phyloP scores from a whole-genome alignment of 2,329 filamentous ascomycete genomes.

The Magnaporthiopsis incrustans region DNA sequence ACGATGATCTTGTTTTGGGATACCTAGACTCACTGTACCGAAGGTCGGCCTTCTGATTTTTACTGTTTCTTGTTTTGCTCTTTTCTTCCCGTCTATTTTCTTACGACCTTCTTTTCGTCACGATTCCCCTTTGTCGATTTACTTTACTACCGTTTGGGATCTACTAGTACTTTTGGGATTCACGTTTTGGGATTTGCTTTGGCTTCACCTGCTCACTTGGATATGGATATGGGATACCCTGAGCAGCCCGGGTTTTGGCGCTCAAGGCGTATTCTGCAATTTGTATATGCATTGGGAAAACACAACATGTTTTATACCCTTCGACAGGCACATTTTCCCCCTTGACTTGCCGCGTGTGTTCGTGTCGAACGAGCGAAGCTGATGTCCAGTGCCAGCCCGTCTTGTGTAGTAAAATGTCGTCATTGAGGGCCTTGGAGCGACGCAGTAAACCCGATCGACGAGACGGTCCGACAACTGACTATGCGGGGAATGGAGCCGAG shows the following conservation, averaged over 20 bases:
- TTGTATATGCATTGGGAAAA: neutral
- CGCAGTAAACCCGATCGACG: neutral
- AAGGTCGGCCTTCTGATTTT: conserved; percentile 6
- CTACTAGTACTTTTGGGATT: neutral
- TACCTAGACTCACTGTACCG: neutral
- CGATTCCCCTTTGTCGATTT: neutral
- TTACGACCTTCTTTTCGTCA: neutral
- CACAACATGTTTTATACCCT: neutral
- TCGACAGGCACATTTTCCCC: neutral
- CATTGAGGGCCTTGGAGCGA: neutral
- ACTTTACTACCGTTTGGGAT: neutral
- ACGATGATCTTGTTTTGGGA: neutral
- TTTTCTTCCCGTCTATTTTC: neutral
- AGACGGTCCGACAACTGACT: too few species aligned
- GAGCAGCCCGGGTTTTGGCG: neutral
- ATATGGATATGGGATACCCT: neutral
- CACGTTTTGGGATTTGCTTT: neutral
- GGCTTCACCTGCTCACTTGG: neutral
- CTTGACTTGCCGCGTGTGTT: neutral
- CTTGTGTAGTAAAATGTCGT: neutral
- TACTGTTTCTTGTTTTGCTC: conserved; percentile 1
- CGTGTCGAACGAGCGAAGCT: too few species aligned
- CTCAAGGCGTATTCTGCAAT: neutral
- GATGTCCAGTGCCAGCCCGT: too few species aligned
- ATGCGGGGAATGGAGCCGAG: too few species aligned